Percentiles rank a stretch among this genome's conserved stretches.
These are phyloP conservation scores for Xerocomus minutiporus DNA, from an alignment of 1,284 basidiomycete genomes.

Conservation along the genomic window DNA sequence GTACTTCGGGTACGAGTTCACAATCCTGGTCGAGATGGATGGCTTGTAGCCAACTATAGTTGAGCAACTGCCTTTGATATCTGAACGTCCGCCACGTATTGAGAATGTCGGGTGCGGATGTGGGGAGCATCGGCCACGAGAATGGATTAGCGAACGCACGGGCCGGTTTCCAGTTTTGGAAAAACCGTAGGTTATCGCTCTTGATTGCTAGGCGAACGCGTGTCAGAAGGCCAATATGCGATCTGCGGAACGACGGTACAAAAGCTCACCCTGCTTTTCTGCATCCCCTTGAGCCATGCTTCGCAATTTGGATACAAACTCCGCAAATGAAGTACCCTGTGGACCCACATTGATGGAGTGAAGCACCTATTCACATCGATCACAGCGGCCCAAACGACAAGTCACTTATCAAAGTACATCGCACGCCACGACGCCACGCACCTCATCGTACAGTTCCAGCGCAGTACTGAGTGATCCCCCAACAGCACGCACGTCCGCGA, in stretches of 20 bases:
- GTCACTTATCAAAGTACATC: not conserved
- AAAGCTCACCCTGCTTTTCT: constrained; percentile 24
- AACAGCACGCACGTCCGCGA: constrained; percentile 30
- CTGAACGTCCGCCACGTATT: constrained; percentile 21
- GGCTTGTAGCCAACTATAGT: constrained; percentile 31
- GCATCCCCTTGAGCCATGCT: constrained; percentile 24
- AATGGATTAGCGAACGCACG: constrained; percentile 33
- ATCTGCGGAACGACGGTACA: not conserved
- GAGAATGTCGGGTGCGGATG: constrained; percentile 27
- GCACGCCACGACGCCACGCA: constrained; percentile 8
- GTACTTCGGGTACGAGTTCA: constrained; percentile 16
- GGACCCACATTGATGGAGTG: constrained; percentile 16
- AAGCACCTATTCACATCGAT: constrained; percentile 20
- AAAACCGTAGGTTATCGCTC: constrained; percentile 25
- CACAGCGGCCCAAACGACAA: not conserved
- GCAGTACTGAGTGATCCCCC: constrained; percentile 32
- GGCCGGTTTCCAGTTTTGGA: constrained; percentile 30
- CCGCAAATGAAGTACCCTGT: constrained; percentile 17
- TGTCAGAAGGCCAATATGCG: constrained; percentile 1
- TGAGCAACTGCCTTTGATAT: constrained; percentile 29
- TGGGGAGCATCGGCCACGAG: constrained; percentile 30
- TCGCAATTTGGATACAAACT: constrained; percentile 26
- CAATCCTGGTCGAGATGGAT: constrained; percentile 27
- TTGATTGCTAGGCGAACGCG: constrained; percentile 12
- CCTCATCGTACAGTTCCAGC: constrained; percentile 28